Conservation (phyloP, 768 basidiomycete genomes). For the Gymnopilus dilepis region DNA sequence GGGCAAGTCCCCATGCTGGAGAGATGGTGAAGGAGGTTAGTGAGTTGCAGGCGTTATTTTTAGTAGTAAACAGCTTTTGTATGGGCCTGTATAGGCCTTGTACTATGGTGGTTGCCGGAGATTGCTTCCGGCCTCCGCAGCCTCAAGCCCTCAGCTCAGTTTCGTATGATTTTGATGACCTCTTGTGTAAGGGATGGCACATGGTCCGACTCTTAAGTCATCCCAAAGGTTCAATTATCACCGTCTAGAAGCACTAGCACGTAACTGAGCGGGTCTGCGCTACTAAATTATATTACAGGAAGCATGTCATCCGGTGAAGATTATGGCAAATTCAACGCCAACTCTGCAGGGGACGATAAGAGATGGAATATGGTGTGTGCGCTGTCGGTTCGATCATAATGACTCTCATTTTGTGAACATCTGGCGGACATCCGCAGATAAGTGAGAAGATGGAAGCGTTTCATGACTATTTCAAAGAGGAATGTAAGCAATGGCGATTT, state of each 20-base stretch:
- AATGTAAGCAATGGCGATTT: constrained; percentile 40
- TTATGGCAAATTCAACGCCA: not conserved
- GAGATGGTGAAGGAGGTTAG: not conserved
- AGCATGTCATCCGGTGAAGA: not conserved
- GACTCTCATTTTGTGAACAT: not conserved
- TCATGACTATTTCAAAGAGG: constrained; percentile 51
- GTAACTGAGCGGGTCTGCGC: too few relatives aligned
- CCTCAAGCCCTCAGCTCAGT: too few relatives aligned
- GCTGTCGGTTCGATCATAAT: not conserved
- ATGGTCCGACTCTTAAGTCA: too few relatives aligned
- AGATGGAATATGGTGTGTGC: constrained; percentile 29
- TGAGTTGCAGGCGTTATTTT: too few relatives aligned
- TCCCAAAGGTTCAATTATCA: too few relatives aligned
- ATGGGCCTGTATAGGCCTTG: not conserved
- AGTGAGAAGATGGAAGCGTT: constrained; percentile 41
- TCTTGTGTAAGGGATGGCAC: too few relatives aligned
- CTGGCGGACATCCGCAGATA: constrained; percentile 21
- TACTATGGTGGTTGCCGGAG: too few relatives aligned
- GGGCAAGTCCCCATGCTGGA: constrained; percentile 43
- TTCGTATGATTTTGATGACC: too few relatives aligned
- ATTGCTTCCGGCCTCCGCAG: not conserved
- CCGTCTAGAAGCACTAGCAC: too few relatives aligned
- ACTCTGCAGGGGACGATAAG: constrained; percentile 27
- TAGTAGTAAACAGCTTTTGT: too few relatives aligned
- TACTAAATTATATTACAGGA: too few relatives aligned